Conservation (phyloP, 2,329 filamentous ascomycete genomes). For the Xylaria sp. region DNA sequence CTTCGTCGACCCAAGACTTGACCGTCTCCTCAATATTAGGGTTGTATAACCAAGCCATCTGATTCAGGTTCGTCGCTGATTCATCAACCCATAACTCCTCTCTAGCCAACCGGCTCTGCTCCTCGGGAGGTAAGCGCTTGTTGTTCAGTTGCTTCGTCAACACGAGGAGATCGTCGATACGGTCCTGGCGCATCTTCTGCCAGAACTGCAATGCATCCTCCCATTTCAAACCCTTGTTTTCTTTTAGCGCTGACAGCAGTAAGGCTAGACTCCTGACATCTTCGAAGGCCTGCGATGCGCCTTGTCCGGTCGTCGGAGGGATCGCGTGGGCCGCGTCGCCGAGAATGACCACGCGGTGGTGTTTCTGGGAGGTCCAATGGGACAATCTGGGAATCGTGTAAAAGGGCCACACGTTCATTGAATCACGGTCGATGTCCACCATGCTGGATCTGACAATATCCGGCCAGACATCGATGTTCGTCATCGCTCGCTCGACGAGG, state of each 20-base stretch:
- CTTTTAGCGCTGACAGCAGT: constrained; percentile 29
- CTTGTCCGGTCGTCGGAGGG: constrained; percentile 39
- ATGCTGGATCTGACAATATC: constrained; percentile 37
- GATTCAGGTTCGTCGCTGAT: constrained; percentile 36
- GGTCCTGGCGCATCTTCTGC: constrained; percentile 44
- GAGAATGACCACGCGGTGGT: constrained; percentile 38
- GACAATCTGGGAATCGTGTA: constrained; percentile 33
- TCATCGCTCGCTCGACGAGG: constrained; percentile 12
- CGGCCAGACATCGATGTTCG: constrained; percentile 34
- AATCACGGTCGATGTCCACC: constrained; percentile 35
- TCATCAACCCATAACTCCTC: constrained; percentile 42
- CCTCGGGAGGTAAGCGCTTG: constrained; percentile 42
- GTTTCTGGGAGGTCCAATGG: constrained; percentile 37
- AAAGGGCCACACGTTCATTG: constrained; percentile 41
- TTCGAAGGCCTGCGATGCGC: constrained; percentile 44
- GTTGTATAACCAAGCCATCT: constrained; percentile 43
- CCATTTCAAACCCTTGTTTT: constrained; percentile 30
- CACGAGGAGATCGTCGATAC: constrained; percentile 42
- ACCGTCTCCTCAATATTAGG: constrained; percentile 39
- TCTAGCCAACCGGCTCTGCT: constrained; percentile 41
- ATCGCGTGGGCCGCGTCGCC: constrained; percentile 42
- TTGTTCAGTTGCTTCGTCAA: constrained; percentile 40
- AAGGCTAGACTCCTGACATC: constrained; percentile 41
- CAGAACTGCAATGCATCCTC: constrained; percentile 40
- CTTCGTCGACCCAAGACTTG: constrained; percentile 22